Conservation (phyloP, 2,329 filamentous ascomycete genomes). For the Annulohypoxylon truncatum region DNA sequence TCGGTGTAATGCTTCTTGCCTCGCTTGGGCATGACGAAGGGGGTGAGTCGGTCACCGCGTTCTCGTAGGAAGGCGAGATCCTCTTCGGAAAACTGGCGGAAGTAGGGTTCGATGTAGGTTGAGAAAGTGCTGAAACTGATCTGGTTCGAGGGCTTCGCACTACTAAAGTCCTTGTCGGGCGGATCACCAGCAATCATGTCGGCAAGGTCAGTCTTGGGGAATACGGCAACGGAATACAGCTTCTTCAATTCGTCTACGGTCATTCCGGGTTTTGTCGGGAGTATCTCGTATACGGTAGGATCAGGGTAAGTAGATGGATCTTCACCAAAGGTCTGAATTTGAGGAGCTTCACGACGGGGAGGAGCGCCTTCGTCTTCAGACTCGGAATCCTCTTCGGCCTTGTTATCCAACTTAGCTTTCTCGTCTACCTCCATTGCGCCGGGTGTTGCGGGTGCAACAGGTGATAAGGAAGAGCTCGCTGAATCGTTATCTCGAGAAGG, state of each 20-base stretch:
- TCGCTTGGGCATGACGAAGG: conserved; percentile 87
- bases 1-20: conserved; percentile 89
- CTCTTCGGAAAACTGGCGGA: conserved; percentile 89
- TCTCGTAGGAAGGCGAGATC: conserved; percentile 94
- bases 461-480: conserved; percentile 70
- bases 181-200: conserved; percentile 89
- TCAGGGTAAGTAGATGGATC: conserved; percentile 93
- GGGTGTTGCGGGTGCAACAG: conserved; percentile 63
- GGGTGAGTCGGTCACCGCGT: conserved; percentile 82
- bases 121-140: conserved; percentile 94
- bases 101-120: conserved; percentile 92
- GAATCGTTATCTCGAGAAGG: conserved; percentile 65
- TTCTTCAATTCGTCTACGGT: conserved; percentile 85
- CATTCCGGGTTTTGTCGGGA: conserved; percentile 78
- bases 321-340: conserved; percentile 89
- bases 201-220: conserved; percentile 82
- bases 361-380: conserved; percentile 71
- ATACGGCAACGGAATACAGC: conserved; percentile 88
- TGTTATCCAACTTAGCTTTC: conserved; percentile 58
- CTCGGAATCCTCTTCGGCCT: conserved; percentile 62
- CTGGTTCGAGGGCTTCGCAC: conserved; percentile 91
- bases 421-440: conserved; percentile 70
- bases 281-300: conserved; percentile 94
- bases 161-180: conserved; percentile 95
- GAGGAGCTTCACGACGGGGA: conserved; percentile 73